Base-by-base conservation (phyloP, 1,284 basidiomycete genomes). In the Puccinia horiana region DNA sequence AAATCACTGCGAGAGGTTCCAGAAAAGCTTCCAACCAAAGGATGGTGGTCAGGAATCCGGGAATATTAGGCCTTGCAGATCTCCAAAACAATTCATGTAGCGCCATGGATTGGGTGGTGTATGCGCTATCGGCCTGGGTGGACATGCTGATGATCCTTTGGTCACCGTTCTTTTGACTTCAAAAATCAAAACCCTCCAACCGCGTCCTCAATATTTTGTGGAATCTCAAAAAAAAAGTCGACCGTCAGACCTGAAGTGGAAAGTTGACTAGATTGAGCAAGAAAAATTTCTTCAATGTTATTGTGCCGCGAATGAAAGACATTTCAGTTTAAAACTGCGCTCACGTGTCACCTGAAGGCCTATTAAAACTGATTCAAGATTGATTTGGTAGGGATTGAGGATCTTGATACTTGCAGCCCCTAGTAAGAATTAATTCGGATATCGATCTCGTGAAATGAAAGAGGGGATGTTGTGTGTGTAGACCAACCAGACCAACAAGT, bases 21-120 rank as follows among this genome's bases (percentile, higher is more conserved):
- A 65, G 37, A 42, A 65, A 65, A 65, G 37, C 63, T 65, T 40
- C 37, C 32, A 65, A 3, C 63, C 63, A 65, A 37, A 65, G 37
- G 37, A 42, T 12, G 5, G 63, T 65, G 2, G 35, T 29, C 20
- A 65, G 63, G 63, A 65, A 65, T 65, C 9, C 2, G 16, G 63
- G 63, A 32, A 40, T 40, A n/a, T 65, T 65, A 4, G 37, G 23
- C 32, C 40, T 65, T 65, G 35, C 63, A 65, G 63, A 14, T 23
- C 40, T 42, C 35, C 35, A 42, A n/a, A 65, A 42, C 18, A 65
- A 12, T 65, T 65, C 14, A 32, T 65, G 32, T 40, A 65, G 63
- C 37, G 37, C 63, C 18, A 65, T 42, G 20, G 63, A 37, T 65
- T 65, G 37, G 1, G 40, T 18, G 29, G 63, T 65, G 37, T 65